Conservation (phyloP, 1,139 yeast species). For the Cylindricascospora bacillispora region DNA sequence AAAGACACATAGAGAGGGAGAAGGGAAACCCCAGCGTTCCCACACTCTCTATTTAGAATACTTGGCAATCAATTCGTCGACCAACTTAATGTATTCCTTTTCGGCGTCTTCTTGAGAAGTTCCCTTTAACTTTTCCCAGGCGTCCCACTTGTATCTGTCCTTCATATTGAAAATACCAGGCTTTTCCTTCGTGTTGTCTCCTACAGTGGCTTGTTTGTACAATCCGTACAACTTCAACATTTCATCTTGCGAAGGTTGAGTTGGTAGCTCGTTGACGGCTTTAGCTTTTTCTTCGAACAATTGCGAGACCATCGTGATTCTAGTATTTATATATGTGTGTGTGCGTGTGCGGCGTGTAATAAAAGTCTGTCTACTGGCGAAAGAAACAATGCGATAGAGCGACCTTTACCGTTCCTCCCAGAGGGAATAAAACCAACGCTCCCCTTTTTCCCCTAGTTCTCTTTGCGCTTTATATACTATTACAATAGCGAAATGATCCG, state of each 20-base stretch:
- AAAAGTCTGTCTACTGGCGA: too few species aligned
- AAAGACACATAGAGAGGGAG: too few species aligned
- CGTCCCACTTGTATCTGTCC: constrained; percentile 96
- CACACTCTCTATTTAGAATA: constrained; percentile 22
- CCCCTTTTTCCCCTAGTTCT: too few species aligned
- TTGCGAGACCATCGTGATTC: constrained; percentile 24
- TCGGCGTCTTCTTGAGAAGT: constrained; percentile 85
- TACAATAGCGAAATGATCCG: too few species aligned
- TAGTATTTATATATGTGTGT: too few species aligned
- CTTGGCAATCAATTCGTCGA: constrained; percentile 50
- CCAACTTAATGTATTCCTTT: constrained; percentile 59
- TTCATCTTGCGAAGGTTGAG: constrained; percentile 79
- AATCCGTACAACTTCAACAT: constrained; percentile 74
- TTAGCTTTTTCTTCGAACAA: constrained; percentile 43
- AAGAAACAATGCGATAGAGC: too few species aligned
- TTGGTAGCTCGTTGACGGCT: constrained; percentile 61
- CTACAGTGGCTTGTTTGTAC: constrained; percentile 93
- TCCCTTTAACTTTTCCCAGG: constrained; percentile 88
- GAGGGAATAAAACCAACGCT: too few species aligned
- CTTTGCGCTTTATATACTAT: too few species aligned
- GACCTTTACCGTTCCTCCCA: too few species aligned
- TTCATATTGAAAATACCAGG: constrained; percentile 84
- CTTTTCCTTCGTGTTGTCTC: constrained; percentile 67
- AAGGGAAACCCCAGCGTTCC: too few species aligned
- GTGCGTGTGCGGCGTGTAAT: too few species aligned